Base-by-base conservation (phyloP, 441 rosid species). In the Pelargonium myrrhifolium region DNA sequence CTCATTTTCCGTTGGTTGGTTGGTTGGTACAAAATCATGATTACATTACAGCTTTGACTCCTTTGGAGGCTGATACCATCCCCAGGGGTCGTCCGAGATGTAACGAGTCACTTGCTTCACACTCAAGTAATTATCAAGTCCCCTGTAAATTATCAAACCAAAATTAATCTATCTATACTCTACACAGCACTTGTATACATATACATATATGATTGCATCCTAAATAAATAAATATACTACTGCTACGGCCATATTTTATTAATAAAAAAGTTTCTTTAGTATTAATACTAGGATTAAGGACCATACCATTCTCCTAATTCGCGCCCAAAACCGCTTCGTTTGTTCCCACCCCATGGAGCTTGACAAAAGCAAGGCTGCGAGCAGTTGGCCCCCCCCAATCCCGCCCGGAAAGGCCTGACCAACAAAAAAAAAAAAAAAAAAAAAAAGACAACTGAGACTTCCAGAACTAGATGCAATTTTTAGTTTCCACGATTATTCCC, bases 331-430 rank as follows among this genome's bases (percentile, higher is more conserved):
- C 98, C 98, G 70, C 98, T 94, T 67, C 90, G 95, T 74, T 94
- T 92, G 73, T 83, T 78, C 72, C 99, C 99, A 47, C 98, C 99
- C 99, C 98, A 94, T 51, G 99, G 99, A 66, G 98, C 97, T 72
- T 94, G 99, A 75, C 82, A 79, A 84, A 94, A 94, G 80, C 98
- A 88, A 71, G 96, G 98, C 86, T 90, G 98, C 35, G 99, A 92
- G 80, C 99, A 94, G 75, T 92, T 94, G 77, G 92, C 64, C 98
- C 98, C 92, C 64, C 92, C 97, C 45, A 92, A 74, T 20, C 98
- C 99, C 1, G 99, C 82, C 68, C 84, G 82, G n/a, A 20, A 94
- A 73, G 65, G 94, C 87, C 99, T 94, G 85, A 65, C n/a, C n/a
- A n/a, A n/a, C n/a, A n/a, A n/a, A n/a, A n/a, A n/a, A n/a, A n/a